These are phyloP conservation scores for Hypomontagnella monticulosa DNA, from an alignment of 495 filamentous ascomycete genomes.

Conservation along the genomic window DNA sequence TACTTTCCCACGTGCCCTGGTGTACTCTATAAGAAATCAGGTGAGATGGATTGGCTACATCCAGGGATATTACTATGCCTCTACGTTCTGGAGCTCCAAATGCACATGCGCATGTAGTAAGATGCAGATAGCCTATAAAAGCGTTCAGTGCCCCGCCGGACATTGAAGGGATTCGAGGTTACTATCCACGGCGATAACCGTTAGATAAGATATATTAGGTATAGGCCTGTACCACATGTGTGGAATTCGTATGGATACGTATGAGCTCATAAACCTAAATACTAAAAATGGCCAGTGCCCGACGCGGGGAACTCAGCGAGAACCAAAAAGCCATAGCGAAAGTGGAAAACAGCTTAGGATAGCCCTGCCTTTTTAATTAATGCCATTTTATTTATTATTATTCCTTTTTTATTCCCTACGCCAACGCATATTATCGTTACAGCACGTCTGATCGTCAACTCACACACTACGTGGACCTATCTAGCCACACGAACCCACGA, in stretches of 20 bases:
- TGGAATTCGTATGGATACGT: neutral
- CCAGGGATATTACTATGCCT: too few relatives aligned
- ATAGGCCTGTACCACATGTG: neutral
- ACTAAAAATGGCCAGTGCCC: slow-evolving; percentile 13
- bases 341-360: slow-evolving; percentile 18
- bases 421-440: slow-evolving; percentile 26
- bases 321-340: slow-evolving; percentile 8
- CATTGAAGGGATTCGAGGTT: neutral
- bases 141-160: too few relatives aligned
- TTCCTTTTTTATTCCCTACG: slow-evolving; percentile 7
- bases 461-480: slow-evolving; percentile 4
- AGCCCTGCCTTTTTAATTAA: slow-evolving; percentile 5
- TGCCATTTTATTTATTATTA: too few relatives aligned
- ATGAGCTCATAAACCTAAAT: slow-evolving; percentile 20
- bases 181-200: slow-evolving; percentile 7
- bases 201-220: slow-evolving; percentile 13
- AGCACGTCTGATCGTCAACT: slow-evolving; percentile 31
- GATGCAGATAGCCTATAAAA: too few relatives aligned
- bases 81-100: too few relatives aligned
- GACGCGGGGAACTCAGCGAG: slow-evolving; percentile 23
- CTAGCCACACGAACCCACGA: slow-evolving; percentile 14
- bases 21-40: too few relatives aligned
- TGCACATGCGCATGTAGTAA: too few relatives aligned
- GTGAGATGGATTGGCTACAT: too few relatives aligned
- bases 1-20: too few relatives aligned